Evolutionary conservation across 352 stramenopile genomes (phyloP).

Genomic region (Phytophthora litchii): DNA sequence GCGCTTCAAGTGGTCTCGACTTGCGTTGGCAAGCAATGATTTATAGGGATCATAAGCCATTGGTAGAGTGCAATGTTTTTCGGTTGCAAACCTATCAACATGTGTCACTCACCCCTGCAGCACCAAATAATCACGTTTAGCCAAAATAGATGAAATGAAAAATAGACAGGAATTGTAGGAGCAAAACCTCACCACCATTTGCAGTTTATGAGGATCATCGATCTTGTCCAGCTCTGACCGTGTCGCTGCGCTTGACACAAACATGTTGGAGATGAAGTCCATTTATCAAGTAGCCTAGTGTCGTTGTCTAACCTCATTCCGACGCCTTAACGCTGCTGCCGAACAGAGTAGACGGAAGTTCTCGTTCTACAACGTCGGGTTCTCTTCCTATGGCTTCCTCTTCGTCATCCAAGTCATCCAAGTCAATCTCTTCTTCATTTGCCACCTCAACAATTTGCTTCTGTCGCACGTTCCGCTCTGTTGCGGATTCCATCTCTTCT

Average conservation of each 20-base stretch:
- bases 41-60: constrained; percentile 59
- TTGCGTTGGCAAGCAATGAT: constrained; percentile 48
- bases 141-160: constrained; percentile 24
- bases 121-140: constrained; percentile 4
- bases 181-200: constrained; percentile 5
- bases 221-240: no score
- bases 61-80: background rate
- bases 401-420: constrained; percentile 86
- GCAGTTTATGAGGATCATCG: background rate
- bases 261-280: constrained; percentile 1
- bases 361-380: constrained; percentile 58
- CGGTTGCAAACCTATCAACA: constrained; percentile 1
- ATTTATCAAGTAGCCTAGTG: constrained; percentile 11
- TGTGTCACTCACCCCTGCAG: no score
- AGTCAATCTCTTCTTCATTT: constrained; percentile 94
- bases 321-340: constrained; percentile 26
- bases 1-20: constrained; percentile 48
- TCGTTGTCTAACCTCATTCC: constrained; percentile 17
- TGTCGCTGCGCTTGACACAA: no score
- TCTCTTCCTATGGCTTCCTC: constrained; percentile 29
- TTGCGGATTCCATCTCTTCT: constrained; percentile 51
- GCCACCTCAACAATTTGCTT: constrained; percentile 72
- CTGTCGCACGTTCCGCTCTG: constrained; percentile 82
- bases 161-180: constrained; percentile 23
- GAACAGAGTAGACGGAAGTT: constrained; percentile 60